Percentiles rank a stretch among this genome's conserved stretches.
phyloP scores from a whole-genome alignment of 2,329 filamentous ascomycete species.

The Aspergillus novoparasiticus region DNA sequence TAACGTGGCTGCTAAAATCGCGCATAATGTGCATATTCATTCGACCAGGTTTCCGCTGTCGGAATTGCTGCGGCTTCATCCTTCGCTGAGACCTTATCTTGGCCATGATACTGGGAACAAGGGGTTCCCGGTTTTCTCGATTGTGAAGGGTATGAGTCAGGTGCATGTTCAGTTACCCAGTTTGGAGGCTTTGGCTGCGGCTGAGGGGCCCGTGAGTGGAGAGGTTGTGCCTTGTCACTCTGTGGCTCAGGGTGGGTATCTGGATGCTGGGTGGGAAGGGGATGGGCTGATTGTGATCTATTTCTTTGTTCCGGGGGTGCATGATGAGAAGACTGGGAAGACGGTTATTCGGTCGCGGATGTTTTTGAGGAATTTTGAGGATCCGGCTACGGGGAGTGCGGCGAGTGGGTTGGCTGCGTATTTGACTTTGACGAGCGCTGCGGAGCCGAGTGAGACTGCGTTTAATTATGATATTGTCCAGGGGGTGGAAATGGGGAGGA shows the following conservation, averaged over 20 bases:
- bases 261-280: conserved; percentile 38
- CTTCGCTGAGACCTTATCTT: conserved; percentile 27
- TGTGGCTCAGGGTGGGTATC: conserved; percentile 15
- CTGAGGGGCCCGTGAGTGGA: conserved; percentile 28
- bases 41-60: conserved; percentile 24
- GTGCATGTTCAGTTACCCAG: conserved; percentile 64
- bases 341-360: conserved; percentile 37
- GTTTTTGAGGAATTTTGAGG: conserved; percentile 32
- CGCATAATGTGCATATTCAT: conserved; percentile 42
- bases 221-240: conserved; percentile 21
- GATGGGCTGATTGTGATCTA: conserved; percentile 34
- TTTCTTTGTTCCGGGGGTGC: conserved; percentile 42
- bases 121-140: conserved; percentile 38
- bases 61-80: conserved; percentile 31
- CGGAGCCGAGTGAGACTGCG: conserved; percentile 13
- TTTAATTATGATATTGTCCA: conserved; percentile 60
- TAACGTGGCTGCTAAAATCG: not conserved
- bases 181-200: conserved; percentile 58
- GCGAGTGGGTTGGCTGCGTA: conserved; percentile 60
- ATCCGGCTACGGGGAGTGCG: conserved; percentile 56
- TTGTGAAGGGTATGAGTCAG: conserved; percentile 55
- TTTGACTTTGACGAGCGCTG: conserved; percentile 51
- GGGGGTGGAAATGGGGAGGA: conserved; percentile 68
- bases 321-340: conserved; percentile 60
- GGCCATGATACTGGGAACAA: not conserved